Evolutionary conservation across 2,329 filamentous ascomycete species (phyloP).

Genomic region (Ophiostoma australiae): DNA sequence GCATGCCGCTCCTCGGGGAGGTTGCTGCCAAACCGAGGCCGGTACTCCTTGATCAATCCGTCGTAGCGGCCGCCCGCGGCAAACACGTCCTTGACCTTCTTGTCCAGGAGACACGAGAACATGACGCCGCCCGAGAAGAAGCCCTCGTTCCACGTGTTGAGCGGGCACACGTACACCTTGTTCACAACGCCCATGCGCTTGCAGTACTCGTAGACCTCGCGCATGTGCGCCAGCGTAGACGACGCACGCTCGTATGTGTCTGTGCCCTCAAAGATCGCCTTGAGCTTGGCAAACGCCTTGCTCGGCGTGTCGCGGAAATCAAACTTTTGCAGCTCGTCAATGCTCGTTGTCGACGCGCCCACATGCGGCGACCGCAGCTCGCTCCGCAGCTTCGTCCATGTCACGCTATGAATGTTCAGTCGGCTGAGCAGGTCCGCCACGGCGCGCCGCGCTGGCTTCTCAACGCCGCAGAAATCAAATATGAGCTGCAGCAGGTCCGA

Average conservation of each 20-base stretch:
- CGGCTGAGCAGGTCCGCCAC: conserved; percentile 83
- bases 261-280: conserved; percentile 56
- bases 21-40: conserved; percentile 57
- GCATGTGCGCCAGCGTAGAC: conserved; percentile 72
- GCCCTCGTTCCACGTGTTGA: conserved; percentile 84
- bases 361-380: conserved; percentile 77
- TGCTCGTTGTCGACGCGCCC: conserved; percentile 78
- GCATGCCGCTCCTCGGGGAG: conserved; percentile 67
- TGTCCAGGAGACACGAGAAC: conserved; percentile 87
- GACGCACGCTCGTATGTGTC: conserved; percentile 70
- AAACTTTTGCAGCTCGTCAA: conserved; percentile 85
- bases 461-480: conserved; percentile 85
- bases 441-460: conserved; percentile 58
- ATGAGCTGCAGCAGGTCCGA: conserved; percentile 79
- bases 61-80: conserved; percentile 94
- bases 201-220: conserved; percentile 69
- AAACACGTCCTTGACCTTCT: conserved; percentile 77
- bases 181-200: conserved; percentile 68
- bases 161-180: conserved; percentile 77
- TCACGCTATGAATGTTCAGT: conserved; percentile 73
- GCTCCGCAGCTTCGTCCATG: conserved; percentile 75
- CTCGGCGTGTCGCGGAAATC: conserved; percentile 69
- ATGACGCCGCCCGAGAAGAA: conserved; percentile 83
- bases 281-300: conserved; percentile 55
- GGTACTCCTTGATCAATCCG: conserved; percentile 76